Evolutionary conservation across 371 early-diverging fungal genomes (phyloP).

Genomic region (Mucor saturninus): DNA sequence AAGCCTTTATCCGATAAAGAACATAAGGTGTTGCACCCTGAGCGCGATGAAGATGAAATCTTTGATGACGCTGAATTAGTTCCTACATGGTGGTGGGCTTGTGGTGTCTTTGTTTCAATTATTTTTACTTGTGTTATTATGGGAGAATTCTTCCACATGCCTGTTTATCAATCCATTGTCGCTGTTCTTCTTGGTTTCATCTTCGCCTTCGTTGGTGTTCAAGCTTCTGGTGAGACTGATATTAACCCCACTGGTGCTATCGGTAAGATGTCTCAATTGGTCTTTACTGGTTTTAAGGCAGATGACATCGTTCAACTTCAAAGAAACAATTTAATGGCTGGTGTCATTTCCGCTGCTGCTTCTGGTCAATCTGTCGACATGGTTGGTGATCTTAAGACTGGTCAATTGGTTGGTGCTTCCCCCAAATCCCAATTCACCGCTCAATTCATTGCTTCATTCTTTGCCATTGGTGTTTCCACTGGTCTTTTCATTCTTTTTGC

Average conservation of each 20-base stretch:
- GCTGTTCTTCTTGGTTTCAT: slow-evolving; percentile 70
- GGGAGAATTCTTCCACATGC: slow-evolving; percentile 63
- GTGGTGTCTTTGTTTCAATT: slow-evolving; percentile 59
- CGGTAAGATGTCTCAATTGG: slow-evolving; percentile 66
- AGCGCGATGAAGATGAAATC: slow-evolving; percentile 35
- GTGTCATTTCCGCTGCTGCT: slow-evolving; percentile 63
- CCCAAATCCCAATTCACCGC: slow-evolving; percentile 70
- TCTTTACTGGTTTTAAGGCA: slow-evolving; percentile 61
- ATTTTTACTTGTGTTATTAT: slow-evolving; percentile 65
- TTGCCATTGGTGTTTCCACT: slow-evolving; percentile 60
- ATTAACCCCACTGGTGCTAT: slow-evolving; percentile 69
- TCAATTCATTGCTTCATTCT: slow-evolving; percentile 64
- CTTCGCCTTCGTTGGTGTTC: slow-evolving; percentile 72
- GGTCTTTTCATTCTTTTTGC: slow-evolving; percentile 67
- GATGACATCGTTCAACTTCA: slow-evolving; percentile 38
- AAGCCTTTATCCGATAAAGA: slow-evolving; percentile 9
- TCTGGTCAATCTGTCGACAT: slow-evolving; percentile 69
- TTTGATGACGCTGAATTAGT: slow-evolving; percentile 50
- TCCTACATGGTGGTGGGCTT: slow-evolving; percentile 65
- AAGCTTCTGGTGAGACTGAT: slow-evolving; percentile 72
- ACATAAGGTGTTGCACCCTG: neutral
- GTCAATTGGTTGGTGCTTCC: slow-evolving; percentile 62
- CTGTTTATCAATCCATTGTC: slow-evolving; percentile 60
- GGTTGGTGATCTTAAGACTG: slow-evolving; percentile 72
- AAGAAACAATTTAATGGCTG: slow-evolving; percentile 65